Evolutionary conservation across 2,329 filamentous ascomycete species (phyloP).

Genomic region (Dryadomyces quercivorus): DNA sequence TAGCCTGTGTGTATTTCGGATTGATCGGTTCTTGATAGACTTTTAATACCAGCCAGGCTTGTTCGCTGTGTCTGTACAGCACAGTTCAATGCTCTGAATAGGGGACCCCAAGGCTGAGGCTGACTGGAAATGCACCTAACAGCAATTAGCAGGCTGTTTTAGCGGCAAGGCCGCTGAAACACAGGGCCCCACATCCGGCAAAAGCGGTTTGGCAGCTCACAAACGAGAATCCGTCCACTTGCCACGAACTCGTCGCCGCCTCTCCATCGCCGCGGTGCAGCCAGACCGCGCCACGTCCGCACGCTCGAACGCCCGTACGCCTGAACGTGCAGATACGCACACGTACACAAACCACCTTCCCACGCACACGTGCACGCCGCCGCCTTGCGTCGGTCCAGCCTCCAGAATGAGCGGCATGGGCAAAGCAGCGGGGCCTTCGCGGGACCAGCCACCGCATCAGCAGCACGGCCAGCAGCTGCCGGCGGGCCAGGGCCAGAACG

Average conservation of each 20-base stretch:
- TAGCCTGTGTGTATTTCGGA: not conserved
- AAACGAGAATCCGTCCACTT: not conserved
- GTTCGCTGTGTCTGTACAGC: too few species aligned
- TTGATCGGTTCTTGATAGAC: not conserved
- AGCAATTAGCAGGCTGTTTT: not conserved
- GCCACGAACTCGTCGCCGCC: too few species aligned
- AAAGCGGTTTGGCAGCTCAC: not conserved
- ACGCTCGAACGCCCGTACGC: too few species aligned
- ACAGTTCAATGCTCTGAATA: too few species aligned
- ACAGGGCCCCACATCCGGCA: not conserved
- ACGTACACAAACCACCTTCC: too few species aligned
- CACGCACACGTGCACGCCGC: too few species aligned
- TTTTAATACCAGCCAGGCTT: not conserved
- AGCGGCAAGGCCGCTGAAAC: not conserved
- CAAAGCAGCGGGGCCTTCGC: constrained; percentile 6
- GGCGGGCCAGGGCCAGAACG: constrained; percentile 33
- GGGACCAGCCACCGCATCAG: constrained; percentile 1
- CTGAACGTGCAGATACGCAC: too few species aligned
- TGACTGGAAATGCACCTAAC: not conserved
- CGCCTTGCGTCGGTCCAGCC: not conserved
- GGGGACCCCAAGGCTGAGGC: too few species aligned
- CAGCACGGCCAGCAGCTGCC: constrained; percentile 1
- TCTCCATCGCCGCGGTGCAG: too few species aligned
- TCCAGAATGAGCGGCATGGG: constrained; percentile 4
- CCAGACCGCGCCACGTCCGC: too few species aligned